Evolutionary conservation across 805 yeast genomes (phyloP), one percentile per base, ranked within the genome.

Genomic region (Ogataea trehaloabstinens): DNA sequence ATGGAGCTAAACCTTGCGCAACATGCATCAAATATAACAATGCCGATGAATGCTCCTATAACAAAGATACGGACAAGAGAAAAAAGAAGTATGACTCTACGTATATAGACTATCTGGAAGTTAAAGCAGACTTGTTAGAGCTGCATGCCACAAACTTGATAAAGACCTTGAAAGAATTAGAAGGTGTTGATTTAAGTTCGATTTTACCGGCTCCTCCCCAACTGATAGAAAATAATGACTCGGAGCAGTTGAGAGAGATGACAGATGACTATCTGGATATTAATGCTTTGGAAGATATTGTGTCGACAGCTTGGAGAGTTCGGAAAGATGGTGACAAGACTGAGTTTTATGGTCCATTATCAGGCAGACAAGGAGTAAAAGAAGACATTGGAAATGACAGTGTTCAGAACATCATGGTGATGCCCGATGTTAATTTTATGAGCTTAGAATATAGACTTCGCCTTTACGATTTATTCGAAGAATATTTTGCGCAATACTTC

Each of bases 291-390:
- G 65, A 63, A 33, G 66, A 63, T 32, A 44, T 63, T 3, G 51
- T 50, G 10, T 56, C 61, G 0, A 61, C 66, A 3, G 59, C 62
- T 5, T 63, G 66, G 66, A 48, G 57, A 29, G 66, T 61, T 4
- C 39, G 61, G 11, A 48, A 48, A 16, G 60, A 56, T 34, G 42
- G 44, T 3, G 60, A 61, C 1, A 38, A 45, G 13, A 60, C 64
- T 3, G 64, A 55, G 17, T 63, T 61, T 38, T 63, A 63, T 38
- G 67, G 67, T 0, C 67, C 66, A 3, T 51, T 61, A 2, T 60
- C 65, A 1, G 66, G 64, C 2, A 40, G 66, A 25, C 63, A 58
- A 34, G 56, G 58, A 24, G 58, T 56, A 18, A 25, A 45, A 4
- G 64, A 58, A 31, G 49, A 46, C 15, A 46, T 41, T 7, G 51